A percentile compares a stretch with the other conserved stretches of the same genome.
Conservation (phyloP, 2,329 filamentous ascomycete species). For the Aspergillus cejpii region DNA sequence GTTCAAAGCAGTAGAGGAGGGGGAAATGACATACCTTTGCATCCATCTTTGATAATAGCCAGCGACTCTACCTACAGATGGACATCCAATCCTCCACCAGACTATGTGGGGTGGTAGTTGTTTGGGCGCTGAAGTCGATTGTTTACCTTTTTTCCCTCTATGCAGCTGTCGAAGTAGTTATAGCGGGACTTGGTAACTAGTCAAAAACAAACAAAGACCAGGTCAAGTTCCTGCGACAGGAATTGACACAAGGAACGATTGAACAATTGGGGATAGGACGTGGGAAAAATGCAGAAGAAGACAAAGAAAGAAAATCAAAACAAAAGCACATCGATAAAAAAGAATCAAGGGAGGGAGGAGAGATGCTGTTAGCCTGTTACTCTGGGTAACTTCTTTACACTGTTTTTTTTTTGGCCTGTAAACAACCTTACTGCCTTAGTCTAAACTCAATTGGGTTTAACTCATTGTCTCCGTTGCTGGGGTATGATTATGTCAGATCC, state of each 20-base stretch:
- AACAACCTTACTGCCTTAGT: constrained; percentile 12
- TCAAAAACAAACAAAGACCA: constrained; percentile 24
- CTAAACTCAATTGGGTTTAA: constrained; percentile 18
- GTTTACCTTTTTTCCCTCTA: constrained; percentile 18
- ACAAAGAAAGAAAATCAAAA: constrained; percentile 15
- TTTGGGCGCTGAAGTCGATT: constrained; percentile 9
- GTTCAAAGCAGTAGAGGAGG: constrained; percentile 14
- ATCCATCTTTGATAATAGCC: constrained; percentile 38
- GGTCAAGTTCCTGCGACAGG: constrained; percentile 10
- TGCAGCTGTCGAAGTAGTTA: constrained; percentile 14
- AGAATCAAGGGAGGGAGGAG: constrained; percentile 3
- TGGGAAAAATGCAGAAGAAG: constrained; percentile 13
- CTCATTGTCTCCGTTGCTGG: constrained; percentile 11
- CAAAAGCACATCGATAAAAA: not conserved
- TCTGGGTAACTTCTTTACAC: too few relatives aligned
- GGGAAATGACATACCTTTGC: constrained; percentile 39
- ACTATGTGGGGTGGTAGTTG: constrained; percentile 6
- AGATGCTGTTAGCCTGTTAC: not conserved
- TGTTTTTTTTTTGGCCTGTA: too few relatives aligned
- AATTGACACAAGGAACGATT: not conserved
- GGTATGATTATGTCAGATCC: constrained; percentile 16
- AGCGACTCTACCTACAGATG: constrained; percentile 1
- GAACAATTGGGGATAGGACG: constrained; percentile 7
- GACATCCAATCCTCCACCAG: constrained; percentile 10
- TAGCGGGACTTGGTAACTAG: constrained; percentile 13